Percentiles rank a stretch among this genome's conserved stretches.
phyloP scores from a whole-genome alignment of 768 basidiomycete species.

The Pisolithus albus region DNA sequence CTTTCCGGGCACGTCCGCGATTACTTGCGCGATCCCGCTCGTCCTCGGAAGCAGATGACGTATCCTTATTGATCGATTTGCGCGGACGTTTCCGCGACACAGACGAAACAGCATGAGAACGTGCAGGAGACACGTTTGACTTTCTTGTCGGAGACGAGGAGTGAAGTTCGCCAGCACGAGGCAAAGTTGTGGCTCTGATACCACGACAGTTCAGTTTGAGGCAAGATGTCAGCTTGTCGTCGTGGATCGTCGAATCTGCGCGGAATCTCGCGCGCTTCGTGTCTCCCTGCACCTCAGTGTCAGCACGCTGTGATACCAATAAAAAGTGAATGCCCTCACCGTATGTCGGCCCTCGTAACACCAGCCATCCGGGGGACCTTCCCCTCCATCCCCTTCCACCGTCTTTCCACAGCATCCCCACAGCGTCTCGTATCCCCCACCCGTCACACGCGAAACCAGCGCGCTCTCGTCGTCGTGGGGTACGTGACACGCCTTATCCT shows the following conservation, averaged over 20 bases:
- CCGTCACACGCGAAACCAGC: slow-evolving; percentile 54
- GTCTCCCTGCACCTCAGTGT: slow-evolving; percentile 45
- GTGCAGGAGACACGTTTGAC: slow-evolving; percentile 19
- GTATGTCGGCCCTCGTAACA: slow-evolving; percentile 83
- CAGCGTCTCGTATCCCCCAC: slow-evolving; percentile 42
- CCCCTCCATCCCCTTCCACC: slow-evolving; percentile 70
- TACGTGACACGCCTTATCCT: slow-evolving; percentile 60
- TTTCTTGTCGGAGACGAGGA: slow-evolving; percentile 14
- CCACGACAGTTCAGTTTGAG: slow-evolving; percentile 48
- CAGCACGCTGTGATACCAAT: too few relatives aligned
- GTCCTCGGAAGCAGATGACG: slow-evolving; percentile 15
- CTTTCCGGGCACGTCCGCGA: background rate
- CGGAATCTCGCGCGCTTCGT: slow-evolving; percentile 71
- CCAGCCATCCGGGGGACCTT: slow-evolving; percentile 82
- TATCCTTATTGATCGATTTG: slow-evolving; percentile 14
- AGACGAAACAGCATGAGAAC: slow-evolving; percentile 12
- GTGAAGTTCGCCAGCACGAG: background rate
- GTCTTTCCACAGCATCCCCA: slow-evolving; percentile 72
- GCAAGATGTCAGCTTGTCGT: slow-evolving; percentile 68
- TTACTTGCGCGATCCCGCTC: slow-evolving; percentile 5
- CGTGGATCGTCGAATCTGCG: slow-evolving; percentile 55
- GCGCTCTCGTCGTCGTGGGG: slow-evolving; percentile 80
- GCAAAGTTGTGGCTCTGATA: slow-evolving; percentile 18
- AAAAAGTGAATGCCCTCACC: slow-evolving; percentile 18
- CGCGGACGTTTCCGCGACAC: slow-evolving; percentile 20